phyloP scores from a whole-genome alignment of 1,139 yeast species.

The Kodamaea arcana region DNA sequence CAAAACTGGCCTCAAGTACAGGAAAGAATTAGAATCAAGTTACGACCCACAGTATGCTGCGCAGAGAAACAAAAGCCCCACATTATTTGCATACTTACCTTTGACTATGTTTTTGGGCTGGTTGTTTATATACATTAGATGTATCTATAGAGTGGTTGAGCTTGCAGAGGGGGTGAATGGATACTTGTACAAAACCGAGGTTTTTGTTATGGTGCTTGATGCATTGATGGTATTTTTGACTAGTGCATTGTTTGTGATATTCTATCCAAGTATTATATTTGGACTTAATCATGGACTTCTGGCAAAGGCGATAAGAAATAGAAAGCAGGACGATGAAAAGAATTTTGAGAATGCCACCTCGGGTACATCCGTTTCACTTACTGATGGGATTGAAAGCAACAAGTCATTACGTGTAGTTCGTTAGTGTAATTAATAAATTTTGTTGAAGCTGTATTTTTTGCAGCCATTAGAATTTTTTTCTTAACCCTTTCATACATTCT shows the following conservation, averaged over 20 bases:
- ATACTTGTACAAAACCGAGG: conserved; percentile 30
- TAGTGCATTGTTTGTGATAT: conserved; percentile 16
- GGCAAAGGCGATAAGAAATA: conserved; percentile 1
- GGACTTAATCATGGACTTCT: conserved; percentile 17
- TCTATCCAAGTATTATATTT: conserved; percentile 26
- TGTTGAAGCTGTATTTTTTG: too few relatives aligned
- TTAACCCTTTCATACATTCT: too few relatives aligned
- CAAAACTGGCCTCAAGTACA: conserved; percentile 13
- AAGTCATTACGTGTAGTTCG: neutral
- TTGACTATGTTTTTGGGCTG: conserved; percentile 19
- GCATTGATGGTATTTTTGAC: conserved; percentile 22
- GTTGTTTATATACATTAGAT: conserved; percentile 25
- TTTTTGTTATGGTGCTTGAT: conserved; percentile 25
- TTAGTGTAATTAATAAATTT: too few relatives aligned
- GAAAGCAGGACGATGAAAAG: neutral
- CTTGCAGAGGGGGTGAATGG: conserved; percentile 33
- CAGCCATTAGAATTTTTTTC: too few relatives aligned
- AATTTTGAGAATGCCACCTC: neutral
- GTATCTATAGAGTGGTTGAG: conserved; percentile 31
- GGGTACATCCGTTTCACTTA: neutral
- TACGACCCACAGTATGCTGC: conserved; percentile 16
- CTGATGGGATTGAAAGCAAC: neutral
- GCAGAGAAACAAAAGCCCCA: conserved; percentile 12
- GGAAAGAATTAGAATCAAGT: conserved; percentile 15
- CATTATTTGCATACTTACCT: conserved; percentile 22